phyloP scores from a whole-genome alignment of 345 rosid species.

The Eucalyptus regnans region DNA sequence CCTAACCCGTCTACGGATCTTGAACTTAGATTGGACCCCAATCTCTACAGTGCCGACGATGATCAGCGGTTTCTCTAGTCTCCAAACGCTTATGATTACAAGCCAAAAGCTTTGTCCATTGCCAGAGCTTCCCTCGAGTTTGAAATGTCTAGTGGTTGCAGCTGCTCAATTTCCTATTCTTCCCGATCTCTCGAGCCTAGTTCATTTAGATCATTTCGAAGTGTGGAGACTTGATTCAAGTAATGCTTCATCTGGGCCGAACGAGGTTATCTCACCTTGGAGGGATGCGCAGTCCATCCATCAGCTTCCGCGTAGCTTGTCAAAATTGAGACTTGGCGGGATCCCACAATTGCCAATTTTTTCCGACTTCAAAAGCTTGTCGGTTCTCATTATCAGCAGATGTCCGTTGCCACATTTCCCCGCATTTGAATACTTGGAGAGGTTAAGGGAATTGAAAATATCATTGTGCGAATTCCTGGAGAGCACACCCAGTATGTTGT shows the following conservation, averaged over 20 bases:
- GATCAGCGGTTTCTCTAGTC: not conserved
- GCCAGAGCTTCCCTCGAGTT: not conserved
- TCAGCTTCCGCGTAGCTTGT: not conserved
- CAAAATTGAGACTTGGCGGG: not conserved
- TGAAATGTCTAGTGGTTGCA: not conserved
- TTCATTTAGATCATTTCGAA: not conserved
- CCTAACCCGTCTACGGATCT: not conserved
- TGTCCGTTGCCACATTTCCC: too few relatives aligned
- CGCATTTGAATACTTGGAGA: too few relatives aligned
- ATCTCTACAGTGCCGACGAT: fast-evolving
- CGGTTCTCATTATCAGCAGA: not conserved
- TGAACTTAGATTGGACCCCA: not conserved
- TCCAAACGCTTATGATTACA: not conserved
- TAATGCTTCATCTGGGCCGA: too few relatives aligned
- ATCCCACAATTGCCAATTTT: not conserved
- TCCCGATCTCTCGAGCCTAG: not conserved
- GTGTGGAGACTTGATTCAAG: not conserved
- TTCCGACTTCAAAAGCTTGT: not conserved
- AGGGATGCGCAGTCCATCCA: not conserved
- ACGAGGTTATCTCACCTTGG: not conserved
- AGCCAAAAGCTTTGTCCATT: not conserved
- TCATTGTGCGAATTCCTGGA: too few relatives aligned
- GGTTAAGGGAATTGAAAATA: too few relatives aligned
- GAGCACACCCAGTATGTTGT: too few relatives aligned
- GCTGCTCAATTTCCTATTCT: not conserved